phyloP scores from a whole-genome alignment of 192 early-diverging fungal genomes.

The Coemansia reversa region DNA sequence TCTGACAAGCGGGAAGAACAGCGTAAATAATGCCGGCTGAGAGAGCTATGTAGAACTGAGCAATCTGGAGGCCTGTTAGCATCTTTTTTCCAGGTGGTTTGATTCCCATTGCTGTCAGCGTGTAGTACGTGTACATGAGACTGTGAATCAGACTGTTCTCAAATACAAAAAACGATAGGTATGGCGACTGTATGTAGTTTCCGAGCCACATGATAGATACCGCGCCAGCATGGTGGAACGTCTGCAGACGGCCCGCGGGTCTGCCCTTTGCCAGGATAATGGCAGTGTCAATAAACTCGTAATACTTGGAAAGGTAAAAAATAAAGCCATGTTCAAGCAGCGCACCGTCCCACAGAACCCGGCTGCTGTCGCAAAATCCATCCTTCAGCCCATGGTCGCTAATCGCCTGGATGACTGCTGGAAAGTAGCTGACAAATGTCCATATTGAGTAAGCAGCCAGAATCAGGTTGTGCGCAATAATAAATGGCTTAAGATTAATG shows the following conservation, averaged over 20 bases:
- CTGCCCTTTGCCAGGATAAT: slow-evolving; percentile 80
- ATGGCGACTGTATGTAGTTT: slow-evolving; percentile 71
- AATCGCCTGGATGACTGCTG: slow-evolving; percentile 58
- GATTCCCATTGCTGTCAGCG: slow-evolving; percentile 68
- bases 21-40: slow-evolving; percentile 62
- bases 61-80: slow-evolving; percentile 79
- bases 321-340: slow-evolving; percentile 77
- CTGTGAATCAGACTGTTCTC: slow-evolving; percentile 86
- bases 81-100: slow-evolving; percentile 79
- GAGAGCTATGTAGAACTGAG: slow-evolving; percentile 78
- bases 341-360: slow-evolving; percentile 63
- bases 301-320: slow-evolving; percentile 88
- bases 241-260: slow-evolving; percentile 70
- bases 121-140: slow-evolving; percentile 87
- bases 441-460: slow-evolving; percentile 70
- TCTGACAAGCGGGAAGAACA: slow-evolving; percentile 60
- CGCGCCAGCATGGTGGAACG: slow-evolving; percentile 85
- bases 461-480: slow-evolving; percentile 73
- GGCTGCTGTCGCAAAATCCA: slow-evolving; percentile 68
- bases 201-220: slow-evolving; percentile 86
- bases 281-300: slow-evolving; percentile 84
- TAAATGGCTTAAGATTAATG: slow-evolving; percentile 66
- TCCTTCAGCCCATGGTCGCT: slow-evolving; percentile 54
- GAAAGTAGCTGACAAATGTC: slow-evolving; percentile 68
- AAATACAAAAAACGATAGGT: slow-evolving; percentile 82